Evolutionary conservation across 2,329 filamentous ascomycete species (phyloP).

Genomic region (Penicillium sp.): DNA sequence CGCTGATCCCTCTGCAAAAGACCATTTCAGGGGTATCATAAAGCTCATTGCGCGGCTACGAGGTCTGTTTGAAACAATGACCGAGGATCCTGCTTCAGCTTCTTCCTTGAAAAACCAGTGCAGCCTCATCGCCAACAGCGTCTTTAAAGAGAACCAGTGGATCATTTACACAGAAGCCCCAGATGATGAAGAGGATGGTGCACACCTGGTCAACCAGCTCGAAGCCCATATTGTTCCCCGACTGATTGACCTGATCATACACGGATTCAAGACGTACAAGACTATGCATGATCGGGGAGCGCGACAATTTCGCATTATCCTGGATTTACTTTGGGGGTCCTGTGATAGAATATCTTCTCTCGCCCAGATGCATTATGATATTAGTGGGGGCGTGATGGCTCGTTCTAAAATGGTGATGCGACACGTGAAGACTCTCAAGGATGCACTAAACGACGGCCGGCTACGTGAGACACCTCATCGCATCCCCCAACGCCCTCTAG

Average conservation of each 20-base stretch:
- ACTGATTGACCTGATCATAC: conserved; percentile 12
- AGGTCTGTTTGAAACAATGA: not conserved
- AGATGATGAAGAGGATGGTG: conserved; percentile 1
- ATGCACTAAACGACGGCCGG: conserved; percentile 4
- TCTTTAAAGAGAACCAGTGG: conserved; percentile 8
- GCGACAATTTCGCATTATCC: conserved; percentile 3
- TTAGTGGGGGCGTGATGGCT: not conserved
- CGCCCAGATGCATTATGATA: not conserved
- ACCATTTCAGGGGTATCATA: not conserved
- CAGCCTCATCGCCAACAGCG: conserved; percentile 3
- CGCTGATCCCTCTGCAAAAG: not conserved
- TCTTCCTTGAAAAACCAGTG: not conserved
- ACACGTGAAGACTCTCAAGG: conserved; percentile 4
- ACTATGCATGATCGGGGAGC: not conserved
- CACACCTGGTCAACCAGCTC: conserved; percentile 14
- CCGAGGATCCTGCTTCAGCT: not conserved
- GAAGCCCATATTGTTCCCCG: conserved; percentile 19
- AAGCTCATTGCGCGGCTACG: conserved; percentile 1
- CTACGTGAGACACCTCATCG: not conserved
- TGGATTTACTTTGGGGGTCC: conserved; percentile 16
- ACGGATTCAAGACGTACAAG: conserved; percentile 14
- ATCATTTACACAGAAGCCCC: conserved; percentile 12
- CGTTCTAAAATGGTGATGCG: not conserved
- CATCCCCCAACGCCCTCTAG: not conserved
- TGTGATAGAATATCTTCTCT: conserved; percentile 5